A percentile compares a stretch with the other conserved stretches of the same genome.
phyloP scores from a whole-genome alignment of 83 land plant species.

The Thuja plicata region DNA sequence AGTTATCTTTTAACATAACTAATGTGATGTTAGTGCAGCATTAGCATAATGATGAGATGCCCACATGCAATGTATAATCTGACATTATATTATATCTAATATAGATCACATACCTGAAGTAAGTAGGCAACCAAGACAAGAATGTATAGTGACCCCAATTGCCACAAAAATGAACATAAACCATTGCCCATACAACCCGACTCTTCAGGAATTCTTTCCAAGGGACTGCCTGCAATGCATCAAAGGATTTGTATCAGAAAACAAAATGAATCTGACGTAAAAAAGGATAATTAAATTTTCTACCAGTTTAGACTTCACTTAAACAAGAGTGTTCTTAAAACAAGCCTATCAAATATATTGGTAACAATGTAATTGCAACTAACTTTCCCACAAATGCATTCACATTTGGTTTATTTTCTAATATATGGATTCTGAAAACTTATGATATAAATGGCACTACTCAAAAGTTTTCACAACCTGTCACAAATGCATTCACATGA shows the following conservation, averaged over 20 bases:
- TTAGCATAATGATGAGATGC: no score
- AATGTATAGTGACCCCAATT: conserved; percentile 99
- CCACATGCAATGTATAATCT: no score
- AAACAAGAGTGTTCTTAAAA: not conserved
- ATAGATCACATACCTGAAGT: conserved; percentile 64
- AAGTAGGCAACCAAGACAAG: conserved; percentile 96
- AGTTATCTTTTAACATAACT: no score
- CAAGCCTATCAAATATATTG: not conserved
- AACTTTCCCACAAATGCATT: not conserved
- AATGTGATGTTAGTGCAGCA: no score
- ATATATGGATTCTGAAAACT: not conserved
- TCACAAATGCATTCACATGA: not conserved
- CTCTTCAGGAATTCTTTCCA: conserved; percentile 83
- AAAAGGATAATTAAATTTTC: not conserved
- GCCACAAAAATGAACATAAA: conserved; percentile 98
- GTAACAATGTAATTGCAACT: not conserved
- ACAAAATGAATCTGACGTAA: not conserved
- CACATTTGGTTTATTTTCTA: not conserved
- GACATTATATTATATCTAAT: no score
- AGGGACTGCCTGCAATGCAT: conserved; percentile 65
- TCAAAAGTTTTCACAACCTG: not conserved
- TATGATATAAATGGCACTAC: not conserved
- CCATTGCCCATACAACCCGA: conserved; percentile 96
- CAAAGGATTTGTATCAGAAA: not conserved
- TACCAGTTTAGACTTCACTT: not conserved